phyloP scores from a whole-genome alignment of 768 basidiomycete species.

The Suillus clintonianus region DNA sequence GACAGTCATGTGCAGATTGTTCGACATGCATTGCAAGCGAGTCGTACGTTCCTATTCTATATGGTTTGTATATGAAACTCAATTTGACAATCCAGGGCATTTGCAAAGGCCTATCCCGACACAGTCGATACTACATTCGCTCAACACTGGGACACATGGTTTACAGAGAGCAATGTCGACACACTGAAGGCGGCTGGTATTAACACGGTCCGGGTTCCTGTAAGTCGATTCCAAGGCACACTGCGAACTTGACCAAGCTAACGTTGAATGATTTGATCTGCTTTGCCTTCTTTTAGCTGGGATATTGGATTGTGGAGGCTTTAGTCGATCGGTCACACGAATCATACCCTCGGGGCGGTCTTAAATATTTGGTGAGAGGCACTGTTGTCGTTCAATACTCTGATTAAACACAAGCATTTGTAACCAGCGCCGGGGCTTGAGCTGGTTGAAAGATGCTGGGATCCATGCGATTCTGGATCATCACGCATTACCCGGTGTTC shows the following conservation, averaged over 20 bases:
- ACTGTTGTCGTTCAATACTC: background rate
- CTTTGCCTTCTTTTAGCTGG: slow-evolving; percentile 48
- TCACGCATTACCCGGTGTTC: slow-evolving; percentile 73
- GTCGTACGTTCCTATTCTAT: slow-evolving; percentile 44
- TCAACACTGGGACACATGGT: slow-evolving; percentile 76
- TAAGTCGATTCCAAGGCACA: slow-evolving; percentile 31
- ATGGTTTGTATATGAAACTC: background rate
- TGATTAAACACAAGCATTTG: background rate
- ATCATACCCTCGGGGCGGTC: slow-evolving; percentile 69
- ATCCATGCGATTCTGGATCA: slow-evolving; percentile 71
- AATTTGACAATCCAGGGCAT: slow-evolving; percentile 42
- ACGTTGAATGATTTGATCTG: background rate
- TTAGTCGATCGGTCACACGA: slow-evolving; percentile 65
- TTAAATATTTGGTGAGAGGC: slow-evolving; percentile 57
- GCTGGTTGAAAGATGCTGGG: slow-evolving; percentile 59
- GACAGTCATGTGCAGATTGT: slow-evolving; percentile 59
- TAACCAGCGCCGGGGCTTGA: slow-evolving; percentile 60
- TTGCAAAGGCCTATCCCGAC: slow-evolving; percentile 59
- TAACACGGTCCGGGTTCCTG: slow-evolving; percentile 79
- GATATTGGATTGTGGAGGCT: slow-evolving; percentile 80
- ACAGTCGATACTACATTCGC: slow-evolving; percentile 61
- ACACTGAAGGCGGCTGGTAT: slow-evolving; percentile 56
- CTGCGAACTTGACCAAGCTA: background rate
- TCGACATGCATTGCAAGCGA: slow-evolving; percentile 65
- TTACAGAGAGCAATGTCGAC: slow-evolving; percentile 61